A percentile compares a stretch with the other conserved stretches of the same genome.
phyloP scores from a whole-genome alignment of 306 rosid species.

The Bauhinia variegata region DNA sequence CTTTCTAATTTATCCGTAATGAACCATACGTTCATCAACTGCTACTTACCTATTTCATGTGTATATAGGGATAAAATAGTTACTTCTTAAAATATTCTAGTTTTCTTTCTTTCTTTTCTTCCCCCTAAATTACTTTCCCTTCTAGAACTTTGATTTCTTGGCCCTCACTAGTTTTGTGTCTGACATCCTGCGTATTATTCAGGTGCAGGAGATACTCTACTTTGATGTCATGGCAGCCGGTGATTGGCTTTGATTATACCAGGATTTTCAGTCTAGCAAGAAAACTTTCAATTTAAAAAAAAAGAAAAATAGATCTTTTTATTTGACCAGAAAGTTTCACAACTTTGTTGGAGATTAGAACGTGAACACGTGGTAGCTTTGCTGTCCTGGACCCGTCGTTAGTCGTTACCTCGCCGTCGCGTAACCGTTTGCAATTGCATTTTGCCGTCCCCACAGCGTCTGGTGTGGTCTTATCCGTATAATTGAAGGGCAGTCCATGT shows the following conservation, averaged over 20 bases:
- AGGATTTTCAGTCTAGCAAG: no score
- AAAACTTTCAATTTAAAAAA: not conserved
- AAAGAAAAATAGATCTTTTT: not conserved
- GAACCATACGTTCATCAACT: no score
- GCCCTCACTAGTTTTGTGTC: not conserved
- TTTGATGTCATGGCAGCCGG: no score
- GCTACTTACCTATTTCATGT: no score
- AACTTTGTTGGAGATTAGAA: constrained; percentile 4
- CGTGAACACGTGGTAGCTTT: constrained; percentile 36
- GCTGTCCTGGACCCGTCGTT: constrained; percentile 34
- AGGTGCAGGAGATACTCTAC: no score
- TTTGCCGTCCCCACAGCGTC: constrained; percentile 37
- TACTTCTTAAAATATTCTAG: no score
- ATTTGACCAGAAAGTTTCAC: not conserved
- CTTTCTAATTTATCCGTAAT: not conserved
- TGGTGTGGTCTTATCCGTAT: constrained; percentile 47
- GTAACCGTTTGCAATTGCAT: constrained; percentile 3
- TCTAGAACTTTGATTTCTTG: not conserved
- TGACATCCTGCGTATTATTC: no score
- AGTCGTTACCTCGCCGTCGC: constrained; percentile 36
- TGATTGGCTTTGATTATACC: no score
- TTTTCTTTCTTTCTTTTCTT: no score
- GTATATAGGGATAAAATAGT: no score
- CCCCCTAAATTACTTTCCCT: no score
- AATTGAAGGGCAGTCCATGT: constrained; percentile 22